Base-by-base conservation (phyloP, 345 rosid species). In the Boechera retrofracta region DNA sequence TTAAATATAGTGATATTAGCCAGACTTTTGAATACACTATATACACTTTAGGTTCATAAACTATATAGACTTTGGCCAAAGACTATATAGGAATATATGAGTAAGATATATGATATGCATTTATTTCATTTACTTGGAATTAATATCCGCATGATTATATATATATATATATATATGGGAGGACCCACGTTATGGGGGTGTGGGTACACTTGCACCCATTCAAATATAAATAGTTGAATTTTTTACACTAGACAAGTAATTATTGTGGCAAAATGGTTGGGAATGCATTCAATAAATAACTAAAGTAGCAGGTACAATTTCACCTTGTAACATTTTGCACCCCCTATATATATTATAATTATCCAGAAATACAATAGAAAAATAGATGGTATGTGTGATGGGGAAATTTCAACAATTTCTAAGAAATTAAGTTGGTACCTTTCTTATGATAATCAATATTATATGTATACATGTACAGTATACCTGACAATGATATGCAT, bases 321-420 rank as follows among this genome's bases (percentile, higher is more conserved):
- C 24, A 21, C 1, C 24, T 21, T 21, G 24, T 21, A 21, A 21
- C 24, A 21, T 21, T 21, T 21, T 21, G 24, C 24, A 21, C 24
- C 24, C 24, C 24, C 24, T 21, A 21, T 21, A 21, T 21, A 21
- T 21, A 21, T 21, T 21, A 21, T 21, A 21, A 21, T 21, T 21
- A 21, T 21, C 24, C 24, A 21, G 24, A 21, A 21, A 21, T 21
- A 21, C 24, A 21, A 21, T 21, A 21, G 24, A 21, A 21, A 21
- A 48, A 48, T 42, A 63, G 6, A 39, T 24, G 7, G 35, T 62
- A 62, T n/a, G 11, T 60, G n/a, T 10, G 60, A 72, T 61, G 60
- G 35, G 39, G 68, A 72, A 60, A 72, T 49, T 72, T 26, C 68
- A 72, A 72, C 76, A 49, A 38, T 61, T 49, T 72, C 5, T 5